Percentiles rank a stretch among this genome's conserved stretches.
Conservation (phyloP, 2,329 filamentous ascomycete genomes). For the Fusarium temperatum region DNA sequence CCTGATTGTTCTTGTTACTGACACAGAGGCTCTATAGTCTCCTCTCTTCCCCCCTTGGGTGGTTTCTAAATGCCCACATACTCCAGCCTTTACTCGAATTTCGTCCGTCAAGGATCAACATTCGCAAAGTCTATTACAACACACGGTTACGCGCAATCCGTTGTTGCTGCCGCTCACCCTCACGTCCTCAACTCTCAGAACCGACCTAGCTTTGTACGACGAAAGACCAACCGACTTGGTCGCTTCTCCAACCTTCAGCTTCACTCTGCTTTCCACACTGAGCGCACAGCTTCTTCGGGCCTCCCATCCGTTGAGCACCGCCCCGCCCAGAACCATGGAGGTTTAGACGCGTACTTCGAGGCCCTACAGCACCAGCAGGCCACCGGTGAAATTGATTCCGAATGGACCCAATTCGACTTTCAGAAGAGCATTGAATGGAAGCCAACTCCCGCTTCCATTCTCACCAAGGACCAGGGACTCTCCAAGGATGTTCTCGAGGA, state of each 20-base stretch:
- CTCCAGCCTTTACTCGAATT: conserved; percentile 75
- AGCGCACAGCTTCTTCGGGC: conserved; percentile 58
- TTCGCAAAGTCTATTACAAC: conserved; percentile 91
- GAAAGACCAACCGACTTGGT: conserved; percentile 63
- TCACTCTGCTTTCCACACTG: conserved; percentile 79
- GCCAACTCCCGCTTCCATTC: conserved; percentile 63
- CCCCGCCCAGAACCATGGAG: conserved; percentile 65
- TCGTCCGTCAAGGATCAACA: conserved; percentile 93
- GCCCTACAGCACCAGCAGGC: conserved; percentile 84
- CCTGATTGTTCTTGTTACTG: conserved; percentile 33
- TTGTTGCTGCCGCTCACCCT: conserved; percentile 91
- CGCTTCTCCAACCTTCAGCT: conserved; percentile 68
- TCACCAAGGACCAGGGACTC: conserved; percentile 67
- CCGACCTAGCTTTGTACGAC: conserved; percentile 69
- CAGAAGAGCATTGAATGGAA: conserved; percentile 92
- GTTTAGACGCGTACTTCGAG: conserved; percentile 90
- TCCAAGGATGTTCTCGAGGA: conserved; percentile 45
- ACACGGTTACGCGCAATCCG: conserved; percentile 97
- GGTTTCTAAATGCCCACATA: conserved; percentile 90
- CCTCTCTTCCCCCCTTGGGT: conserved; percentile 66
- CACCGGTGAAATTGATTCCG: conserved; percentile 71
- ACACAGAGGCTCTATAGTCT: conserved; percentile 50
- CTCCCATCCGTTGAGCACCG: conserved; percentile 62
- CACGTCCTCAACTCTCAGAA: conserved; percentile 79
- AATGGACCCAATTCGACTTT: conserved; percentile 94